Percentiles rank a stretch among this genome's conserved stretches.
Conservation (phyloP, 768 basidiomycete species). For the Agrocybe praecox region DNA sequence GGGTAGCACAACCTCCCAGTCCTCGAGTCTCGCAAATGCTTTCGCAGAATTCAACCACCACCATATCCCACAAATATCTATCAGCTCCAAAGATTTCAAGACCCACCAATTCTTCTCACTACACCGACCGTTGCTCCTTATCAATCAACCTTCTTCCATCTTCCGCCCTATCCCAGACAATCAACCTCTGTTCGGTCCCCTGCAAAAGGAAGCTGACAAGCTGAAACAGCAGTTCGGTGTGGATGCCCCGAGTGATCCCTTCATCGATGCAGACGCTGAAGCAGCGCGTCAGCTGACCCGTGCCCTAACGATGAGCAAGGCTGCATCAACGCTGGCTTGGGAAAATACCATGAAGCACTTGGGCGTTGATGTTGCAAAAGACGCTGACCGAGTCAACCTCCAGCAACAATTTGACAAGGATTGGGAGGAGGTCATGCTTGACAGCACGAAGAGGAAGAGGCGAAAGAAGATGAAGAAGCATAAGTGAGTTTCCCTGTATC, state of each 20-base stretch:
- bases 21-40: constrained; percentile 12
- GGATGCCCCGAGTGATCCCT: constrained; percentile 41
- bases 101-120: constrained; percentile 86
- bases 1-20: constrained; percentile 1
- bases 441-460: constrained; percentile 83
- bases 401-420: constrained; percentile 58
- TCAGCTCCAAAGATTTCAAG: constrained; percentile 72
- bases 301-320: constrained; percentile 67
- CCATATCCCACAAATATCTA: constrained; percentile 47
- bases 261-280: constrained; percentile 76
- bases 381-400: constrained; percentile 51
- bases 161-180: constrained; percentile 38
- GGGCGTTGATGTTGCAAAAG: constrained; percentile 56
- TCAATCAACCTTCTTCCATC: constrained; percentile 60
- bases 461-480: constrained; percentile 98
- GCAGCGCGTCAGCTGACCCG: constrained; percentile 80
- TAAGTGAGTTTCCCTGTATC: constrained; percentile 67
- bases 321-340: constrained; percentile 68
- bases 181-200: constrained; percentile 23
- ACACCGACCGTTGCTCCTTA: constrained; percentile 75
- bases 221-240: constrained; percentile 21
- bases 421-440: constrained; percentile 69
- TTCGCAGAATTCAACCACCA: constrained; percentile 17
- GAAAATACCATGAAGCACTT: constrained; percentile 64
- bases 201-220: constrained; percentile 16